Evolutionary conservation across 768 basidiomycete genomes (phyloP), one percentile per base, ranked within the genome.

Genomic region (Termitomyces sp.): DNA sequence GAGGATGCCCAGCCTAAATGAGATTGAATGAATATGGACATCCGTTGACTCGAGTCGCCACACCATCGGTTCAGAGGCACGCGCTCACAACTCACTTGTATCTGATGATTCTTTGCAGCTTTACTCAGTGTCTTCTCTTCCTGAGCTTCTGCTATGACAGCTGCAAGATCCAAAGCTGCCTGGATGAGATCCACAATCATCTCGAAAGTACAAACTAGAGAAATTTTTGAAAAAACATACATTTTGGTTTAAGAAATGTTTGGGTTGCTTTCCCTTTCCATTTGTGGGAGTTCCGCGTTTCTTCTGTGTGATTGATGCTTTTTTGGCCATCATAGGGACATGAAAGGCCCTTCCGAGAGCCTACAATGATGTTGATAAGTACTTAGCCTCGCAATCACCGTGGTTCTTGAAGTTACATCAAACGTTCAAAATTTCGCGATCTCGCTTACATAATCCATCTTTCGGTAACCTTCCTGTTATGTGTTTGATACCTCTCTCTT

Each of bases 201-300:
- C 13, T 48, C 45, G 7, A 7, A 32, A 18, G 36, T 24, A 28
- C 2, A 22, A n/a, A 3, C 4, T 8, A 8, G 0, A 16, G 20
- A 51, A n/a, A n/a, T n/a, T n/a, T 28, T 4, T 5, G 52, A 11
- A 48, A 42, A 35, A 22, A 50, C 28, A 15, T 38, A 65, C 63
- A 61, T 56, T n/a, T 48, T 65, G 58, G 36, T 65, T 58, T 39
- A 62, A 40, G 46, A 65, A 65, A 15, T 54, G 55, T 50, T 64
- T 64, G 2, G 48, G 46, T 48, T 55, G 58, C 20, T 62, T 65
- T 50, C 60, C 63, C 35, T 57, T 61, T 20, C 58, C 55, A 16
- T 9, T 44, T 16, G 28, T 32, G n/a, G 24, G 36, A 12, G 46
- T 24, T 32, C 5, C 18, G 7, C 22, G 48, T 24, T 50, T 40